phyloP scores from a whole-genome alignment of 2,329 filamentous ascomycete genomes.

The Microsporum audouinii region DNA sequence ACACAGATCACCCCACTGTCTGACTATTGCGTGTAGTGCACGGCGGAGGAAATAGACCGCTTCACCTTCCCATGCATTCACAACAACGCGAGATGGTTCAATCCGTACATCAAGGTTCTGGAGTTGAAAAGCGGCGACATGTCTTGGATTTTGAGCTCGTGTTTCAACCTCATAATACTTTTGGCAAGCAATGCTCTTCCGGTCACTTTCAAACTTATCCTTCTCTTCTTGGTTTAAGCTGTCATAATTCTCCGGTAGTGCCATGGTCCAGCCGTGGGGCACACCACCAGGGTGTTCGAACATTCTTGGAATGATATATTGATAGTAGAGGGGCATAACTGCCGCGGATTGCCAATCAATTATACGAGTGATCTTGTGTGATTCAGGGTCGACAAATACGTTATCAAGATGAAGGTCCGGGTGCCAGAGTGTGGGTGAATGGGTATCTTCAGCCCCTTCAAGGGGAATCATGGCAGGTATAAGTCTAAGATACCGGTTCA shows the following conservation, averaged over 20 bases:
- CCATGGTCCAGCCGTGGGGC: not conserved
- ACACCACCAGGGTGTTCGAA: not conserved
- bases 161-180: slow-evolving; percentile 25
- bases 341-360: slow-evolving; percentile 26
- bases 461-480: not conserved
- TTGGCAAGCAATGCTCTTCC: slow-evolving; percentile 23
- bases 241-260: slow-evolving; percentile 21
- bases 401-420: slow-evolving; percentile 22
- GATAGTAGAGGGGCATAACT: slow-evolving; percentile 22
- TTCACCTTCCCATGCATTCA: slow-evolving; percentile 23
- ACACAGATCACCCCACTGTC: slow-evolving; percentile 17
- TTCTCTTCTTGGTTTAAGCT: slow-evolving; percentile 17
- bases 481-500: slow-evolving; percentile 18
- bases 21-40: slow-evolving; percentile 8
- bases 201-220: slow-evolving; percentile 18
- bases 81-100: slow-evolving; percentile 25
- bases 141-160: slow-evolving; percentile 13
- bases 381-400: slow-evolving; percentile 23
- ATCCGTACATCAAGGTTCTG: slow-evolving; percentile 19
- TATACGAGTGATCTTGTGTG: slow-evolving; percentile 20
- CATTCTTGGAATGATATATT: slow-evolving; percentile 17
- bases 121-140: slow-evolving; percentile 22
- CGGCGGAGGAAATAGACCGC: slow-evolving; percentile 26
- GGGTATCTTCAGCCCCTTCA: not conserved
- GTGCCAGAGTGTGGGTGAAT: not conserved